phyloP scores from a whole-genome alignment of 768 basidiomycete species.

The Coprinellus micaceus region DNA sequence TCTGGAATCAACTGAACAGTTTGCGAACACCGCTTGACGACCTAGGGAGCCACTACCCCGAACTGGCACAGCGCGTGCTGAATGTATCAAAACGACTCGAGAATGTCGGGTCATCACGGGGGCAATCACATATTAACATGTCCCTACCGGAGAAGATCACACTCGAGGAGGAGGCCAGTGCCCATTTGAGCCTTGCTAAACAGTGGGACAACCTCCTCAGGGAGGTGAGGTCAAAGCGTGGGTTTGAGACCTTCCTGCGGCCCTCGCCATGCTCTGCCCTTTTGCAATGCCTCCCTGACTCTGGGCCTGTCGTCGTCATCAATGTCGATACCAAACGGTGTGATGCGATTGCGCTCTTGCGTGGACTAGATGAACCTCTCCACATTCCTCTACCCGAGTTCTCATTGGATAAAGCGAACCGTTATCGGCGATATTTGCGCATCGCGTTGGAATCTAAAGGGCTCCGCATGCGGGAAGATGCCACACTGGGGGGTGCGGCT shows the following conservation, averaged over 20 bases:
- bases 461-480: background rate
- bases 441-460: background rate
- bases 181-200: background rate
- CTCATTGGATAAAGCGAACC: slow-evolving; percentile 2
- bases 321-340: slow-evolving; percentile 17
- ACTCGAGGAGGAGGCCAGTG: background rate
- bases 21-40: slow-evolving; percentile 15
- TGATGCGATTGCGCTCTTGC: slow-evolving; percentile 18
- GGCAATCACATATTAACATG: background rate
- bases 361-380: slow-evolving; percentile 1
- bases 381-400: slow-evolving; percentile 12
- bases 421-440: background rate
- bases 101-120: slow-evolving; percentile 2
- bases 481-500: no score
- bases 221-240: slow-evolving; percentile 11
- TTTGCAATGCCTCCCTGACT: slow-evolving; percentile 11
- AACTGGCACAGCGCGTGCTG: slow-evolving; percentile 11
- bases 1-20: slow-evolving; percentile 15
- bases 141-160: background rate
- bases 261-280: slow-evolving; percentile 5
- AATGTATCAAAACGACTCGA: slow-evolving; percentile 13
- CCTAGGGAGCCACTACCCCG: slow-evolving; percentile 7
- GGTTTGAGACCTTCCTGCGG: slow-evolving; percentile 19
- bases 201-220: background rate
- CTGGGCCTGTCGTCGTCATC: slow-evolving; percentile 20